Evolutionary conservation across 306 rosid genomes (phyloP), one percentile per base, ranked within the genome.

Genomic region (Fragaria iinumae): DNA sequence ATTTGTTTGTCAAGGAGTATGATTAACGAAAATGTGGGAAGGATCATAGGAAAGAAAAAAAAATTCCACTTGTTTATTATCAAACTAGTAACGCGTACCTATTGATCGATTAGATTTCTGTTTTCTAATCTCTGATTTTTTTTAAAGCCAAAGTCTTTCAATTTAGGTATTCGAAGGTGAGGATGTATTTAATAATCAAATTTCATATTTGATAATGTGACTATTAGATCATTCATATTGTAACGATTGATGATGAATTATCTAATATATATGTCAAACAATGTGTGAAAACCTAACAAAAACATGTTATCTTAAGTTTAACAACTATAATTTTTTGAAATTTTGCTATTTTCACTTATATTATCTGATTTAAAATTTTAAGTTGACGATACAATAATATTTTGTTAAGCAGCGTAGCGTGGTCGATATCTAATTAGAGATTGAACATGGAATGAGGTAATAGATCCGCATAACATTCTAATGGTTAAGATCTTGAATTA

Each of bases 1-100:
- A 17, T 73, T 73, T 45, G 5, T 17, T 59, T 73, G 39, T 67
- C 17, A 21, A 38, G 0, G 68, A 56, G 77, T 73, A 57, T 41
- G 18, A 39, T 41, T 23, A 39, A 56, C 55, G 3, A 32, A 18
- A 34, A 34, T 50, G 43, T 43, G 5, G 1, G 53, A 8, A 41
- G 69, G 20, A 8, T 8, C 25, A 47, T 48, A 17, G 0, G 48
- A 21, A 43, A 43, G 11, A 2, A 43, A 29, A 17, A 27, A 3
- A 20, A 17, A 59, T 10, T 32, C 43, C 41, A 11, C 8, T 53
- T 55, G 27, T 39, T 57, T 17, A 21, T 57, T 2, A 9, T 41
- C 43, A 39, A 38, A n/a, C 21, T 63, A 63, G 68, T 63, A 6
- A 11, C 21, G 12, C 12, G 16, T 25, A 23, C 13, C 20, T 60